A percentile compares a stretch with the other conserved stretches of the same genome.
Conservation (phyloP, 2,329 filamentous ascomycete genomes). For the Nemania serpens region DNA sequence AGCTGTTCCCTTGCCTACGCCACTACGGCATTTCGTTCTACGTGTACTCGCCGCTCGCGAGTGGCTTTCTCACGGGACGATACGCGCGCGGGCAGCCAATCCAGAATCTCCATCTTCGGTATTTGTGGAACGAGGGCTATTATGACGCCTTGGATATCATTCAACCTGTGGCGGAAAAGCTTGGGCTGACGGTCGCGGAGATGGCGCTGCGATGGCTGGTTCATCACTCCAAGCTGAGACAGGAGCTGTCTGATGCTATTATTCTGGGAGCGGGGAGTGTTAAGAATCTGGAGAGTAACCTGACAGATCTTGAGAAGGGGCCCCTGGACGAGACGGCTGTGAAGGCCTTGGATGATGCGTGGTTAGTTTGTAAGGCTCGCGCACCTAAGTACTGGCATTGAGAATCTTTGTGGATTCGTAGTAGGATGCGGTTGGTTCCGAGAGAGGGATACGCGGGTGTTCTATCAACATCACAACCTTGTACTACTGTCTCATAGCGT, state of each 20-base stretch:
- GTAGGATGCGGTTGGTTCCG: too few relatives aligned
- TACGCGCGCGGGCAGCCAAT: slow-evolving; percentile 11
- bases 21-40: slow-evolving; percentile 50
- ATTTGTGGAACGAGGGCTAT: slow-evolving; percentile 17
- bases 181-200: slow-evolving; percentile 45
- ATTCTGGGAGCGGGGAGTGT: slow-evolving; percentile 44
- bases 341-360: slow-evolving; percentile 18
- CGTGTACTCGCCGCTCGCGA: slow-evolving; percentile 44
- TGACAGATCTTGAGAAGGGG: slow-evolving; percentile 45
- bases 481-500: too few relatives aligned
- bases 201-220: slow-evolving; percentile 49
- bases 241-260: slow-evolving; percentile 42
- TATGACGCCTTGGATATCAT: slow-evolving; percentile 33
- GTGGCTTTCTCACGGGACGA: slow-evolving; percentile 22
- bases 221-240: slow-evolving; percentile 43
- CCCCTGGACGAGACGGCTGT: slow-evolving; percentile 41
- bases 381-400: slow-evolving; percentile 6
- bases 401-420: neutral
- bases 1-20: slow-evolving; percentile 49
- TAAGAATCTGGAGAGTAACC: slow-evolving; percentile 43
- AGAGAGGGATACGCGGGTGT: neutral
- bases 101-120: slow-evolving; percentile 10
- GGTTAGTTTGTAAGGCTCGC: slow-evolving; percentile 13
- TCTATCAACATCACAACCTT: neutral
- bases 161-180: slow-evolving; percentile 36